Evolutionary conservation across 495 filamentous ascomycete genomes (phyloP).

Genomic region (Pseudevernia furfuracea): DNA sequence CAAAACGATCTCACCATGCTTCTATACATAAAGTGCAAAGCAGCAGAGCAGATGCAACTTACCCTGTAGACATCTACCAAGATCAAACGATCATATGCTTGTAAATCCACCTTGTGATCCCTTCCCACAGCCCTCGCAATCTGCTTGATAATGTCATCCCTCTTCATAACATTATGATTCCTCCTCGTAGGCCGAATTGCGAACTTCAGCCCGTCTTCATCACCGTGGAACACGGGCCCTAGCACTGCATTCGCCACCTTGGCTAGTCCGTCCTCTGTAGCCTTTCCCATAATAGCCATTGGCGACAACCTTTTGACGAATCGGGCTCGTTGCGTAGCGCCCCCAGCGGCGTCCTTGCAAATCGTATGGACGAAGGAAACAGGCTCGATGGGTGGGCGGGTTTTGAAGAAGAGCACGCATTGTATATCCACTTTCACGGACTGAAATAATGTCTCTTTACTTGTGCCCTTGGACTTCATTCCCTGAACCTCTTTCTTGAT

Average conservation of each 20-base stretch:
- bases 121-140: conserved; percentile 61
- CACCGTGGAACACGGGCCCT: conserved; percentile 60
- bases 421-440: conserved; percentile 64
- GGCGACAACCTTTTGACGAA: conserved; percentile 84
- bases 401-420: conserved; percentile 62
- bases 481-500: conserved; percentile 70
- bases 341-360: conserved; percentile 54
- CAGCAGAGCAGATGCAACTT: conserved; percentile 27
- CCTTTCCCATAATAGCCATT: conserved; percentile 65
- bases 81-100: conserved; percentile 72
- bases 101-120: conserved; percentile 76
- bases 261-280: conserved; percentile 65
- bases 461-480: conserved; percentile 45
- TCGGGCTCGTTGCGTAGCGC: conserved; percentile 53
- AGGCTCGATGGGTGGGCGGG: conserved; percentile 63
- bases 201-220: conserved; percentile 52
- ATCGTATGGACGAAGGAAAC: conserved; percentile 69
- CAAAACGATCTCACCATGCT: not conserved
- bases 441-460: conserved; percentile 45
- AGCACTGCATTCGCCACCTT: conserved; percentile 66
- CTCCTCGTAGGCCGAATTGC: conserved; percentile 82
- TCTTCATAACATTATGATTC: conserved; percentile 65
- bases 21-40: conserved; percentile 8
- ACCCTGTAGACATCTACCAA: conserved; percentile 87
- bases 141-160: conserved; percentile 69